These are phyloP conservation scores for Codiaeum variegatum DNA, from an alignment of 441 rosid species.

Conservation along the genomic window DNA sequence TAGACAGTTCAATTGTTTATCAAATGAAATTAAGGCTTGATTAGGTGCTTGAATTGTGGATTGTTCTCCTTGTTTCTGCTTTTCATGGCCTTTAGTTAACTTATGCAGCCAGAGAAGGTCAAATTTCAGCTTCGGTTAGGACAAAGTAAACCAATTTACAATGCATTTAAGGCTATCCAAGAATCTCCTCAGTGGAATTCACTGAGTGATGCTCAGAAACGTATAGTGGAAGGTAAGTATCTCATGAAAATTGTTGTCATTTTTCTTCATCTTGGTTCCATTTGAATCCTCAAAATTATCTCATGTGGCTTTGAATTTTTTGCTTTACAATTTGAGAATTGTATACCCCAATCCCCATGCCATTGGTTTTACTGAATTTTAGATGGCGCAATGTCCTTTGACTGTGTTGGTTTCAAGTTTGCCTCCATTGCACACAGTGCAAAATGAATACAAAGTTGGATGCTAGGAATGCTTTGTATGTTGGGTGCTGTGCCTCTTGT, in stretches of 20 bases:
- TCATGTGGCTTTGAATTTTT: neutral
- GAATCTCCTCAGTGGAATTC: conserved; percentile 65
- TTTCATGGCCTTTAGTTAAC: conserved; percentile 15
- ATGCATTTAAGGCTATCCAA: conserved; percentile 64
- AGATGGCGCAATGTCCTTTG: neutral
- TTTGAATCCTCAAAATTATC: neutral
- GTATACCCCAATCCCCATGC: neutral
- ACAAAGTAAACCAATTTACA: conserved; percentile 77
- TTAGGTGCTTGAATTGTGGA: conserved; percentile 7
- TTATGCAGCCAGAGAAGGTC: conserved; percentile 69
- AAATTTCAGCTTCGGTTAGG: conserved; percentile 67
- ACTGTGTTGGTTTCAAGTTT: neutral
- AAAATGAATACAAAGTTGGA: neutral
- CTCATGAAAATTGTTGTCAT: neutral
- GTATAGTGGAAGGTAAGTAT: conserved; percentile 67
- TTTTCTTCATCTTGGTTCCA: conserved; percentile 1
- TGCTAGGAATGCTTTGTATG: neutral
- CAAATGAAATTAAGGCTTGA: conserved; percentile 5
- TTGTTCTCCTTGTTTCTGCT: conserved; percentile 7
- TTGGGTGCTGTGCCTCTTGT: neutral
- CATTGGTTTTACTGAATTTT: neutral
- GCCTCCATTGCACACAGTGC: neutral
- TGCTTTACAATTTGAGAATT: neutral
- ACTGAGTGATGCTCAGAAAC: conserved; percentile 61
- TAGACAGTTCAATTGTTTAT: neutral